phyloP scores from a whole-genome alignment of 2,329 filamentous ascomycete genomes.

The Exophiala phaeomuriformis region DNA sequence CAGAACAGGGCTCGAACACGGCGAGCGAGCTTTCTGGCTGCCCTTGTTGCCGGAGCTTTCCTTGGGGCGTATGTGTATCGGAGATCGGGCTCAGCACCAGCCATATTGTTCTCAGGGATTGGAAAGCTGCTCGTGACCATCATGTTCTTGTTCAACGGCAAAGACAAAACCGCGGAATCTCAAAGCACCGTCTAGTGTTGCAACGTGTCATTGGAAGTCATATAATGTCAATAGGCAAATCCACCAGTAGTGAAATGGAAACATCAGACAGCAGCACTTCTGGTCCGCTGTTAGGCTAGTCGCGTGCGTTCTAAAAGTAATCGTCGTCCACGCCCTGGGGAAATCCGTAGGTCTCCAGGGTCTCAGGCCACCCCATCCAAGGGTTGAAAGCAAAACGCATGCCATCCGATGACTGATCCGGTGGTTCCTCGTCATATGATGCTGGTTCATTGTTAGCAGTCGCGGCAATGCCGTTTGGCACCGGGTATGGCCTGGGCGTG shows the following conservation, averaged over 20 bases:
- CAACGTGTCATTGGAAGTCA: not conserved
- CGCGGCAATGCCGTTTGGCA: not conserved
- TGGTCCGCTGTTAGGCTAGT: not conserved
- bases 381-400: constrained; percentile 16
- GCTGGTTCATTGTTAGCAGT: constrained; percentile 6
- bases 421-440: constrained; percentile 4
- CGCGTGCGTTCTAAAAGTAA: constrained; percentile 3
- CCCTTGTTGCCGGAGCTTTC: constrained; percentile 45
- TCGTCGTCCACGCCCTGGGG: constrained; percentile 15
- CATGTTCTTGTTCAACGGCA: constrained; percentile 17
- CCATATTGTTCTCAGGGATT: constrained; percentile 11
- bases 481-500: not conserved
- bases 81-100: constrained; percentile 5
- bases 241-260: not conserved
- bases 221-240: too few relatives aligned
- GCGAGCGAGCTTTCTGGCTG: constrained; percentile 44
- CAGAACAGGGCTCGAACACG: constrained; percentile 47
- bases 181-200: not conserved
- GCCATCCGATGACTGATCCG: constrained; percentile 9
- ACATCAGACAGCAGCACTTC: not conserved
- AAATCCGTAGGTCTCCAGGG: constrained; percentile 13
- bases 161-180: constrained; percentile 5
- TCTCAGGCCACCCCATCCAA: constrained; percentile 18
- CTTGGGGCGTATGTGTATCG: constrained; percentile 38
- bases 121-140: constrained; percentile 20